A percentile compares a stretch with the other conserved stretches of the same genome.
phyloP scores from a whole-genome alignment of 2,329 filamentous ascomycete genomes.

The Talaromyces piceae region DNA sequence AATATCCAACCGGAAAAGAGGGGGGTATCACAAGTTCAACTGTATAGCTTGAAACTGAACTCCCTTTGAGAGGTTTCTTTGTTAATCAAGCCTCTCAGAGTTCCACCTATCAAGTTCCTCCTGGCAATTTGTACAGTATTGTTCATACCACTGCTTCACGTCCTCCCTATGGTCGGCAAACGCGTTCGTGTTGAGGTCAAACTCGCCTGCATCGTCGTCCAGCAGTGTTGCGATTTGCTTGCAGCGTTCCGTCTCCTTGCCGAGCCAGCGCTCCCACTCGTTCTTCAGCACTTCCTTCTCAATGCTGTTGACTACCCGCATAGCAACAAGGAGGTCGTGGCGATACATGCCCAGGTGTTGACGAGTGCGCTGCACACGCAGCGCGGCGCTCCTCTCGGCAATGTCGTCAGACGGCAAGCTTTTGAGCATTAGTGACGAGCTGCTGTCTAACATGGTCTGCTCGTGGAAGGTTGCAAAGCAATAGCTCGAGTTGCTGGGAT shows the following conservation, averaged over 20 bases:
- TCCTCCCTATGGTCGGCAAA: constrained; percentile 35
- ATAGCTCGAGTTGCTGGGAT: constrained; percentile 25
- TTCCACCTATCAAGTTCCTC: constrained; percentile 32
- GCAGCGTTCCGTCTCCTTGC: constrained; percentile 70
- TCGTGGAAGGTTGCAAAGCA: constrained; percentile 41
- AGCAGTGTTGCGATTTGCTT: constrained; percentile 51
- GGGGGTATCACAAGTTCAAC: background rate
- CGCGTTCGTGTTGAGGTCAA: constrained; percentile 21
- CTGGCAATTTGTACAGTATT: constrained; percentile 57
- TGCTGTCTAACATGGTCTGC: constrained; percentile 28
- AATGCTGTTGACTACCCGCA: constrained; percentile 81
- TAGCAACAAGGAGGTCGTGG: constrained; percentile 82
- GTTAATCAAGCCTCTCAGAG: constrained; percentile 6
- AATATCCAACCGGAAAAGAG: background rate
- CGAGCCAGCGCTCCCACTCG: constrained; percentile 91
- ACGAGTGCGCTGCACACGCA: constrained; percentile 67
- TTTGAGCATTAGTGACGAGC: constrained; percentile 22
- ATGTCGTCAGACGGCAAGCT: constrained; percentile 20
- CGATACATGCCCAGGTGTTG: constrained; percentile 76
- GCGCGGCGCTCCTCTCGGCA: constrained; percentile 30
- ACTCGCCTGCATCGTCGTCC: constrained; percentile 16
- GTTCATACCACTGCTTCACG: constrained; percentile 49
- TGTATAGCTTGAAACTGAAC: background rate
- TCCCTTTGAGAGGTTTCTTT: background rate
- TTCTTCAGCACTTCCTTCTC: constrained; percentile 78